Percentiles rank a stretch among this genome's conserved stretches.
Conservation (phyloP, 2,329 filamentous ascomycete genomes). For the Cladophialophora psammophila region DNA sequence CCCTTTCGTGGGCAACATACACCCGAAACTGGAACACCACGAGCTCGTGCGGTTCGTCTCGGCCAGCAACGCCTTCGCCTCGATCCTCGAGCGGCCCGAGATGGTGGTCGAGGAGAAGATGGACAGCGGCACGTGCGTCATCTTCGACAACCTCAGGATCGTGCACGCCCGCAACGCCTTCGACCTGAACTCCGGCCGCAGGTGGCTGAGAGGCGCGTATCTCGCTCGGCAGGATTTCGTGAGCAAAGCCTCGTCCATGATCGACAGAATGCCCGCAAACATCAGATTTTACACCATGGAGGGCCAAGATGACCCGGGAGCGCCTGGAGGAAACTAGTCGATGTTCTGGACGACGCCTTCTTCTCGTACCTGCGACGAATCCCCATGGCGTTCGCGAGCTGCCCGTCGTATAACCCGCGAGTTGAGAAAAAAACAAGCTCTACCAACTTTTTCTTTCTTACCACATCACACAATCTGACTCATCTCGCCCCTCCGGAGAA, state of each 20-base stretch:
- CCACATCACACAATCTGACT: too few relatives aligned
- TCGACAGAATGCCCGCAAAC: constrained; percentile 24
- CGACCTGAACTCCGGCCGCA: constrained; percentile 67
- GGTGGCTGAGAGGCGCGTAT: constrained; percentile 89
- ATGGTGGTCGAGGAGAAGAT: constrained; percentile 76
- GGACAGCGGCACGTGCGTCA: constrained; percentile 81
- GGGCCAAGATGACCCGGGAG: neutral
- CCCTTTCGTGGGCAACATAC: constrained; percentile 73
- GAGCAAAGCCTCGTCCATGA: constrained; percentile 34
- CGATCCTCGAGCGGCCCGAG: constrained; percentile 62
- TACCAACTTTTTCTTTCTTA: too few relatives aligned
- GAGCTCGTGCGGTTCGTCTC: constrained; percentile 39
- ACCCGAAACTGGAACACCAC: constrained; percentile 35
- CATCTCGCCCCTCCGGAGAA: too few relatives aligned
- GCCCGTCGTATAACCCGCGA: too few relatives aligned
- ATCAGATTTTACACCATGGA: constrained; percentile 3
- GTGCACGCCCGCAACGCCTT: constrained; percentile 84
- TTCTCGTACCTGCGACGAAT: too few relatives aligned
- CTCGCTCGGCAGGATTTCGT: constrained; percentile 70
- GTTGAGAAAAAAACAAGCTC: too few relatives aligned
- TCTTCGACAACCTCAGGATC: constrained; percentile 89
- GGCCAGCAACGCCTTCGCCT: constrained; percentile 67
- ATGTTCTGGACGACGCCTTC: too few relatives aligned
- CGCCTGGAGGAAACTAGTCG: too few relatives aligned
- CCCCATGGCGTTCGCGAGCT: too few relatives aligned